These are phyloP conservation scores for Helichrysum umbraculigerum DNA, from an alignment of 129 eudicot species.

Conservation along the genomic window DNA sequence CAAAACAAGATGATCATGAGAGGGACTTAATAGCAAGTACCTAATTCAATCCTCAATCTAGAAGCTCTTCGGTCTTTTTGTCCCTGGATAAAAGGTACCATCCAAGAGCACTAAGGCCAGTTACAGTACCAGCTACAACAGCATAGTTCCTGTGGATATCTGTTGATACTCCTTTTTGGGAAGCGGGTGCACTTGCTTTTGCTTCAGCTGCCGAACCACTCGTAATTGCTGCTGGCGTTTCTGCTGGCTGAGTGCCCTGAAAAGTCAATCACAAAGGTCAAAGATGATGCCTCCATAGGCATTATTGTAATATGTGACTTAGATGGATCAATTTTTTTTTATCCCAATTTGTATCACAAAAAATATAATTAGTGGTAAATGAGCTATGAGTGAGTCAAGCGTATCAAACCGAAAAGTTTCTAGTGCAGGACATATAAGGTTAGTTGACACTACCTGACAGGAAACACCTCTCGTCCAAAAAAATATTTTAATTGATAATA, in stretches of 20 bases:
- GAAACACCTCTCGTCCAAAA: background rate
- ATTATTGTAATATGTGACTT: constrained; percentile 75
- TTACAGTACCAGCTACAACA: constrained; percentile 65
- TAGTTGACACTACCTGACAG: background rate
- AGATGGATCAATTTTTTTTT: constrained; percentile 40
- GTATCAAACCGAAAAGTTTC: too few relatives aligned
- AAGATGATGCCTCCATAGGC: constrained; percentile 35
- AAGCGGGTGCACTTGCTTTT: constrained; percentile 49
- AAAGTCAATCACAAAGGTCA: constrained; percentile 22
- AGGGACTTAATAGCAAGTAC: constrained; percentile 24
- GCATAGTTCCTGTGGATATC: constrained; percentile 77
- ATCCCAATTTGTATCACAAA: background rate
- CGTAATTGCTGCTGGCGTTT: constrained; percentile 44
- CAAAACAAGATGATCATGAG: background rate
- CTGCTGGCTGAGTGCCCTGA: constrained; percentile 75
- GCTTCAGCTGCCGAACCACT: constrained; percentile 63
- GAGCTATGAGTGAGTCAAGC: too few relatives aligned
- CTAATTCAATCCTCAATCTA: constrained; percentile 45
- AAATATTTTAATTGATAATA: too few relatives aligned
- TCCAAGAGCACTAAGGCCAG: constrained; percentile 57
- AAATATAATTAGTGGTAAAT: too few relatives aligned
- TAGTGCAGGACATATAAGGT: background rate
- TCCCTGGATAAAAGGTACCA: constrained; percentile 63
- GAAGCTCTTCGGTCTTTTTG: constrained; percentile 67
- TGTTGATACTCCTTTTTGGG: constrained; percentile 60